Base-by-base conservation (phyloP, 768 basidiomycete species). In the Boletus rubroflammeus region DNA sequence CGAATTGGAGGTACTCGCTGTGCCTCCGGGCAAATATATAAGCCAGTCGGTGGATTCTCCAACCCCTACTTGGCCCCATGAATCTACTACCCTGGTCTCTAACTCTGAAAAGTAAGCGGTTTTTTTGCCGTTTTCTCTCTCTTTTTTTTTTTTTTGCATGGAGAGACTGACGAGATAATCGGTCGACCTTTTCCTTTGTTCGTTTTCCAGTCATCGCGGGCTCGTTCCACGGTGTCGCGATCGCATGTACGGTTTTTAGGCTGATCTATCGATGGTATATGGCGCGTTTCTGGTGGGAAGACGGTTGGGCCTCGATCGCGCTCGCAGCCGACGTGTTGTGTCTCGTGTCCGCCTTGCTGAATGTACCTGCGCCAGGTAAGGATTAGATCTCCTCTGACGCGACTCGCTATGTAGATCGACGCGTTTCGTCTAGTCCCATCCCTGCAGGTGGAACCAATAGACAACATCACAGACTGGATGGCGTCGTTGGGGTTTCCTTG, bases 221-320 rank as follows among this genome's bases (percentile, higher is more conserved):
- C 21, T 26, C 39, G 6, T 61, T 57, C 15, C 67, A 69, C 3
- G n/a, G 54, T 2, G 44, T 59, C 2, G 67, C 67, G 21, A 63
- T 71, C 17, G 31, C 51, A 15, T 52, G 57, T 46, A 72, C 68
- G 7, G 6, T 60, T 4, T 62, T 66, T n/a, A 57, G 68, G 47
- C 17, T 72, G 8, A 1, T 15, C 5, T 64, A 64, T 47, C 61
- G 66, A 28, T 56, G 56, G 56, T 47, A 56, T 36, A 64, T 50
- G 46, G 31, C 49, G 5, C 44, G 45, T 17, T 68, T 68, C 19
- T 66, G 70, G 64, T 70, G 68, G 70, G 68, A 72, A 38, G 70
- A 70, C 32, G 54, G 42, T 6, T 66, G 58, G 59, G 66, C 62
- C 3, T 43, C 50, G n/a, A 36, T 66, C 1, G 70, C 66, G 6